Evolutionary conservation across 768 basidiomycete species (phyloP).

Genomic region (Psilocybe cyanescens): DNA sequence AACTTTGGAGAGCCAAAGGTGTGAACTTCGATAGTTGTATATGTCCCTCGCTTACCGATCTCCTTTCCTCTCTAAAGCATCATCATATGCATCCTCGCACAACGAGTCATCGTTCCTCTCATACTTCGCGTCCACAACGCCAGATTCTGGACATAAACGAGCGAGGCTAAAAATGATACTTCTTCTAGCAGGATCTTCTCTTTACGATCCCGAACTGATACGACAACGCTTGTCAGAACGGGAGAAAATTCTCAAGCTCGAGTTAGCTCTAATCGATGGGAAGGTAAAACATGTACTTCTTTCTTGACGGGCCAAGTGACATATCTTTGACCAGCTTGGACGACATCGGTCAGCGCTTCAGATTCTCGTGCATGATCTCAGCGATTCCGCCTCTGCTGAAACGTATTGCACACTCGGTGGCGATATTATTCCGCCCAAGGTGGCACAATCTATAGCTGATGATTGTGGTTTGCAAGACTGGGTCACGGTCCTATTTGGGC

Average conservation of each 20-base stretch:
- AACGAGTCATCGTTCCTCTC: conserved; percentile 58
- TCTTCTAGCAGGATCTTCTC: conserved; percentile 76
- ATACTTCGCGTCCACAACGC: conserved; percentile 84
- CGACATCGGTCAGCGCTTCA: conserved; percentile 68
- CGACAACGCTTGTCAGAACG: conserved; percentile 47
- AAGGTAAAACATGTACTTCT: conserved; percentile 50
- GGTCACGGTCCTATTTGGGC: conserved; percentile 50
- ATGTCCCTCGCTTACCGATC: conserved; percentile 4
- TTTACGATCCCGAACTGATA: conserved; percentile 61
- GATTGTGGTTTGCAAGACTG: conserved; percentile 53
- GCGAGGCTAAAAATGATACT: conserved; percentile 75
- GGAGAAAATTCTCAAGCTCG: conserved; percentile 65
- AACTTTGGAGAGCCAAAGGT: conserved; percentile 79
- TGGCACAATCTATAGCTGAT: conserved; percentile 55
- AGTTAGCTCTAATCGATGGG: conserved; percentile 78
- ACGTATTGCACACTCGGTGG: conserved; percentile 86
- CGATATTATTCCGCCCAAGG: conserved; percentile 65
- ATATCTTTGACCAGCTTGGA: conserved; percentile 30
- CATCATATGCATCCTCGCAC: conserved; percentile 53
- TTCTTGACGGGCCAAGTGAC: background rate
- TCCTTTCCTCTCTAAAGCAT: conserved; percentile 34
- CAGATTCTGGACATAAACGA: conserved; percentile 75
- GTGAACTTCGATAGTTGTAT: background rate
- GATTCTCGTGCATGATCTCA: conserved; percentile 68
- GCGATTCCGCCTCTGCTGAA: conserved; percentile 80